Evolutionary conservation across 768 basidiomycete species (phyloP), one percentile per base, ranked within the genome.

Genomic region (Panellus pusillus): DNA sequence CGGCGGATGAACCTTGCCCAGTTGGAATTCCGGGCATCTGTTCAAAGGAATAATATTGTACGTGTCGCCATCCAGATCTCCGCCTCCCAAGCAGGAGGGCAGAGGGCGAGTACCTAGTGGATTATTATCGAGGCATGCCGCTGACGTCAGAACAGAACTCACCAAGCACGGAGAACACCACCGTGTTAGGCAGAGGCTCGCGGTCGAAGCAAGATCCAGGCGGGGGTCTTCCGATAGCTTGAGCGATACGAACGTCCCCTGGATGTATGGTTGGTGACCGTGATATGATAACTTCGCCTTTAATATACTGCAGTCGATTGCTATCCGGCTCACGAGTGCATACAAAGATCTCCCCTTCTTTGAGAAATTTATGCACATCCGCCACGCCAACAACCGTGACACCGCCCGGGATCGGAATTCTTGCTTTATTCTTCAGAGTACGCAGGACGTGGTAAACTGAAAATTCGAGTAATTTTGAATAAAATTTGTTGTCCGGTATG

Each of bases 321-420:
- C 73, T 72, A 24, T 79, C 71, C 0, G 68, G 61, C 13, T 71
- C 71, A 47, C 77, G 76, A 40, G 84, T 69, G 57, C 80, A 86
- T 1, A 78, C 83, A 62, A 86, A 91, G 17, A 90, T 77, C 57
- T 88, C 71, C 1, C 75, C 75, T 50, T 77, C 77, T 31, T 72
- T 29, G 5, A 89, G 73, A 52, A 73, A 79, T 1, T 68, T 64
- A 55, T 84, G 82, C 1, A 83, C 74, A 63, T 91, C 88, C 1
- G 86, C 86, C 7, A 89, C 79, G 0, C 88, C 88, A 4, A 89
- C 88, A 1, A 91, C 66, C 0, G 85, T 89, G 74, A 79, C 86
- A 2, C 78, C 81, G 5, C 72, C 71, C 1, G 79, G 80, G 13
- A 91, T 72, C 12, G 86, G 86, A 36, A 91, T 89, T 4, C 87